phyloP scores from a whole-genome alignment of 2,329 filamentous ascomycete species.

The Geosmithia morbida region DNA sequence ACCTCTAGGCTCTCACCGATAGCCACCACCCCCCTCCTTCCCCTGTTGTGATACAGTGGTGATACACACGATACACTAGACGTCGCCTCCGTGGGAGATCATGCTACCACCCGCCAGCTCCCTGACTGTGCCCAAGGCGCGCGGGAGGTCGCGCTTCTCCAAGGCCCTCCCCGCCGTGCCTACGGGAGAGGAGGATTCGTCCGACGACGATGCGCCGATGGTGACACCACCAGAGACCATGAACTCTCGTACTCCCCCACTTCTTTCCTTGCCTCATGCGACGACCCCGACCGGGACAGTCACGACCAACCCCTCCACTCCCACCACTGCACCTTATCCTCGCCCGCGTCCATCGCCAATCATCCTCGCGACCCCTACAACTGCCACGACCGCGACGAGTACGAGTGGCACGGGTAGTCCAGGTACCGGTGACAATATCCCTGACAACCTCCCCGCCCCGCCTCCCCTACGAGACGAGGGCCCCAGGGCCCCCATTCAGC shows the following conservation, averaged over 20 bases:
- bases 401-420: neutral
- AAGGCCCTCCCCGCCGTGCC: slow-evolving; percentile 41
- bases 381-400: neutral
- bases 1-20: too few relatives aligned
- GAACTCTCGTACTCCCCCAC: slow-evolving; percentile 1
- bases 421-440: neutral
- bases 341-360: slow-evolving; percentile 3
- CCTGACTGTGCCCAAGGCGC: slow-evolving; percentile 1
- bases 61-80: neutral
- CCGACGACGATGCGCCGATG: neutral
- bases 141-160: slow-evolving; percentile 37
- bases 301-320: neutral
- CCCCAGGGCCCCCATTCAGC: slow-evolving; percentile 2
- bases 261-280: slow-evolving; percentile 1
- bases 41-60: neutral
- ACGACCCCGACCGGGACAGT: neutral
- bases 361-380: too few relatives aligned
- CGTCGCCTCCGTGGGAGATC: neutral
- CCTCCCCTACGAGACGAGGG: slow-evolving; percentile 9
- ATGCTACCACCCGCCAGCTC: slow-evolving; percentile 1
- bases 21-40: neutral
- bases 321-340: slow-evolving; percentile 4
- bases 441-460: slow-evolving; percentile 7
- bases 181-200: neutral
- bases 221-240: neutral